Evolutionary conservation across 805 yeast genomes (phyloP).

Genomic region (Tanozyma kutaoensis): DNA sequence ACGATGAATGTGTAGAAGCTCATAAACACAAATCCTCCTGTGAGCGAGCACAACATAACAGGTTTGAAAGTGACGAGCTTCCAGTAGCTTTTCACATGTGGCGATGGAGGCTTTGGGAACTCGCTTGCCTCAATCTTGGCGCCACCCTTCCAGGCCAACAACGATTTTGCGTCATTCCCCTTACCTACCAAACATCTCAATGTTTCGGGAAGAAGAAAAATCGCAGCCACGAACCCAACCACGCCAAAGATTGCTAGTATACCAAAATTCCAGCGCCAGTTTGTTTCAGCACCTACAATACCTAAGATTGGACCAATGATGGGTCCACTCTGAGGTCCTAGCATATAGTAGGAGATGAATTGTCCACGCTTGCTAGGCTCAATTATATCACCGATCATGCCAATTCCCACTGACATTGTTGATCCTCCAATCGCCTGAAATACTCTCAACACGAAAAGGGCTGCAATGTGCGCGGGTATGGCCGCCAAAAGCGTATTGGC

Average conservation of each 20-base stretch:
- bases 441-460: conserved; percentile 15
- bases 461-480: conserved; percentile 16
- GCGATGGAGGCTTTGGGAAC: conserved; percentile 34
- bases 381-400: conserved; percentile 19
- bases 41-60: conserved; percentile 29
- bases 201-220: conserved; percentile 26
- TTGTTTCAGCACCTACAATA: conserved; percentile 10
- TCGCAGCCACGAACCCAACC: conserved; percentile 10
- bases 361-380: conserved; percentile 17
- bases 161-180: conserved; percentile 13
- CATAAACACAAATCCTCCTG: conserved; percentile 39
- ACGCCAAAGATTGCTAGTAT: conserved; percentile 15
- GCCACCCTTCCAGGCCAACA: conserved; percentile 15
- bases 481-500: conserved; percentile 17
- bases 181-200: conserved; percentile 24
- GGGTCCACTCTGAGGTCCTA: conserved; percentile 28
- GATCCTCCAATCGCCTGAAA: conserved; percentile 26
- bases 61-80: conserved; percentile 27
- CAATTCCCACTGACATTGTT: conserved; percentile 22
- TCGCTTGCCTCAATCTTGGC: conserved; percentile 10
- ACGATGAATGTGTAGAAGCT: conserved; percentile 41
- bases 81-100: conserved; percentile 23
- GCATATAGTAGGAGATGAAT: conserved; percentile 19
- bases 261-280: conserved; percentile 24
- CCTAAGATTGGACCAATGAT: conserved; percentile 22